Percentiles rank a stretch among this genome's conserved stretches.
phyloP scores from a whole-genome alignment of 345 rosid species.

The Sisymbrium altissimum region DNA sequence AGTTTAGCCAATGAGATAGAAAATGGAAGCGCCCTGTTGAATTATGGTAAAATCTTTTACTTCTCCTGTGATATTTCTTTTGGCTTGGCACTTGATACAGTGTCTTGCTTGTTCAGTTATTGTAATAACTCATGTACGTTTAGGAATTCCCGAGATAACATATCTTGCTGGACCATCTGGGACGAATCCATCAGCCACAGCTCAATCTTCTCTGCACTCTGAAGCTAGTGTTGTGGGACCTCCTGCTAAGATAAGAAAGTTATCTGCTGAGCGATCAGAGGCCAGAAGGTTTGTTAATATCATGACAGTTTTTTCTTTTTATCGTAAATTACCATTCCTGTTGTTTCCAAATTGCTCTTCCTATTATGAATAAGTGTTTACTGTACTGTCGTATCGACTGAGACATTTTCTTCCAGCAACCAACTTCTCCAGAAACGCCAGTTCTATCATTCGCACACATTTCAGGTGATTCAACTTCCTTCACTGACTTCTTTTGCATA shows the following conservation, averaged over 20 bases:
- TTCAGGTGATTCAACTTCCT: conserved; percentile 60
- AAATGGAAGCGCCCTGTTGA: conserved; percentile 39
- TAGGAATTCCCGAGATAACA: conserved; percentile 44
- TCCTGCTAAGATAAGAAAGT: conserved; percentile 62
- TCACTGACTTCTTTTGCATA: not conserved
- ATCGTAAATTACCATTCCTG: not conserved
- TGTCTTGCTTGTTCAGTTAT: not conserved
- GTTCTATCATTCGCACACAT: conserved; percentile 94
- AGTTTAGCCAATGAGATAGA: conserved; percentile 35
- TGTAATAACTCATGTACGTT: conserved; percentile 39
- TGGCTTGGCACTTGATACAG: conserved; percentile 10
- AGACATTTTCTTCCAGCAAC: conserved; percentile 48
- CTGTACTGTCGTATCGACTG: not conserved
- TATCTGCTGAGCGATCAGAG: conserved; percentile 70
- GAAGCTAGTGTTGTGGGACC: conserved; percentile 51
- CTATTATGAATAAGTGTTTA: not conserved
- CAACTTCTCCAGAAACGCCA: conserved; percentile 69
- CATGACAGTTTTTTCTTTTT: too few species aligned
- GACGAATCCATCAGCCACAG: conserved; percentile 52
- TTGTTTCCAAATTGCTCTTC: not conserved
- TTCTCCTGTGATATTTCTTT: not conserved
- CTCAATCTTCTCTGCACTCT: conserved; percentile 55
- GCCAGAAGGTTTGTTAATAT: conserved; percentile 52
- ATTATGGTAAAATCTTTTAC: conserved; percentile 44
- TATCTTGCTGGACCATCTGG: conserved; percentile 48